Base-by-base conservation (phyloP, 1,284 basidiomycete species). In the Papiliotrema nemorosa region DNA sequence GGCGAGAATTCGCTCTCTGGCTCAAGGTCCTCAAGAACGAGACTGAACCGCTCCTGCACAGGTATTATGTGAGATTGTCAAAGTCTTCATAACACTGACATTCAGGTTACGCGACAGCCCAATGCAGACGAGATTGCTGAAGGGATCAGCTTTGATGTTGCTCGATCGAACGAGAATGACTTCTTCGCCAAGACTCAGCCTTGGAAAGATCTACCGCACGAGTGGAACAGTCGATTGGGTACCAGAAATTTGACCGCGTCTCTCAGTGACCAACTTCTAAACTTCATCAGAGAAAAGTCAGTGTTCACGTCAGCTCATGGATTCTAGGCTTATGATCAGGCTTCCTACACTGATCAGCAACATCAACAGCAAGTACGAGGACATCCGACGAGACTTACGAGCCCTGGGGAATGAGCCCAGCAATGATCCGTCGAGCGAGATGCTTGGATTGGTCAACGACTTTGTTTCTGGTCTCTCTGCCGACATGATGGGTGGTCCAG, bases 91-190 rank as follows among this genome's bases (percentile, higher is more conserved):
- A 14, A 2, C 20, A 22, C 46, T 53, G 20, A 47, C 31, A 5
- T 16, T 29, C 25, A 49, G 47, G 52, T 40, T 25, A 53, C 52
- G 33, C 46, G 52, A 14, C 47, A 49, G 29, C 52, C 47, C 7
- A 44, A 49, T n/a, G 20, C 29, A 2, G 52, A 53, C 22, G 47
- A 43, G 41, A 34, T 53, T 22, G 35, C 34, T 10, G 42, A 20
- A 13, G 42, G 37, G 12, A 49, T 53, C 41, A 27, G 35, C 16
- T 53, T 53, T 29, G 47, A 42, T 9, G 14, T 20, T 2, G 52
- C 52, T 1, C 40, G 52, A 26, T 35, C 39, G 21, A 36, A 24
- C 5, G 52, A 53, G 43, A 18, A 18, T 10, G 20, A n/a, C 45
- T 52, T 52, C 29, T 52, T 52, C 46, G 21, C 9, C 9, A 25